These are phyloP conservation scores for Selaginella tamariscina DNA, from an alignment of 75 land plant species.

Conservation along the genomic window DNA sequence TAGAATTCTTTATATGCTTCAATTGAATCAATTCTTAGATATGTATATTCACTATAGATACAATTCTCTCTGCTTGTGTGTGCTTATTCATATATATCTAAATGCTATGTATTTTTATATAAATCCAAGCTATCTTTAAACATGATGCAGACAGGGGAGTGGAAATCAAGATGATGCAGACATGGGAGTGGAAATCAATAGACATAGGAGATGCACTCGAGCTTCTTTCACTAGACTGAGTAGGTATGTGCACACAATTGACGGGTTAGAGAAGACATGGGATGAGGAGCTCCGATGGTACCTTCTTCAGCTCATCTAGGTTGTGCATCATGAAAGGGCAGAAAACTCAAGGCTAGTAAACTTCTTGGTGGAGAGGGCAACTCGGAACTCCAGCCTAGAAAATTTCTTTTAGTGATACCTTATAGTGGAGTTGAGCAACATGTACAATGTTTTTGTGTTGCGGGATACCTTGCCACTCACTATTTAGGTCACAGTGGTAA, in stretches of 20 bases:
- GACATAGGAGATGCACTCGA: constrained; percentile 95
- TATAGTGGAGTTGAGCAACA: constrained; percentile 79
- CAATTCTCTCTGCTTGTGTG: no score
- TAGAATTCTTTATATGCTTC: constrained; percentile 86
- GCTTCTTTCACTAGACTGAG: constrained; percentile 87
- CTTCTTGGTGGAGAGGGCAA: constrained; percentile 80
- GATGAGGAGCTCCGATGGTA: constrained; percentile 97
- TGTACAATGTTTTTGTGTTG: no score
- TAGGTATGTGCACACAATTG: constrained; percentile 94
- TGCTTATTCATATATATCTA: background rate
- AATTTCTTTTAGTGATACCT: constrained; percentile 95
- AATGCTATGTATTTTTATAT: no score
- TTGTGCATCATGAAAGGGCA: constrained; percentile 85
- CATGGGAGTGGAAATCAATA: no score
- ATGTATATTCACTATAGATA: background rate
- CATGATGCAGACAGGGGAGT: constrained; percentile 59
- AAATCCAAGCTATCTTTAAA: constrained; percentile 88
- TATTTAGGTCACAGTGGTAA: no score
- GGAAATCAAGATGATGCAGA: no score
- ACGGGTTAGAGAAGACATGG: constrained; percentile 82
- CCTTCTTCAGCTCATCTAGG: constrained; percentile 86
- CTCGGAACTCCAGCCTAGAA: constrained; percentile 65
- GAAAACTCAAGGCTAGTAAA: constrained; percentile 75
- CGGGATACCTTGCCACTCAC: no score
- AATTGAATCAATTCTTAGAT: constrained; percentile 98